Evolutionary conservation across 2,329 filamentous ascomycete genomes (phyloP), one percentile per base, ranked within the genome.

Genomic region (Fusarium staphyleae): DNA sequence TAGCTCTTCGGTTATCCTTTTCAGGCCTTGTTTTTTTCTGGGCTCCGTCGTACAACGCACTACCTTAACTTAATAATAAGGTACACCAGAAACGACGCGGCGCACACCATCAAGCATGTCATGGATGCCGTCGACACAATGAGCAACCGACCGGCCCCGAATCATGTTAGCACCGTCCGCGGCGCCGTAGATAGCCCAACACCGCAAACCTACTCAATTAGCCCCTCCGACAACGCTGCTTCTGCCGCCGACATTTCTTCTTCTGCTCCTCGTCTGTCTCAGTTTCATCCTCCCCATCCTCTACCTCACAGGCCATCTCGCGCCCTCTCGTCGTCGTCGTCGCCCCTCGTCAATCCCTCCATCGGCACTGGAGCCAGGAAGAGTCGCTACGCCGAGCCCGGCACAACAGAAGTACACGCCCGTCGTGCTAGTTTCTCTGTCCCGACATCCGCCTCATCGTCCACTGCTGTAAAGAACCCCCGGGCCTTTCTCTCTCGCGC

Each of bases 341-440:
- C 69, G 52, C 65, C 63, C 24, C 78, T 75, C 58, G 75, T 68
- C 55, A 62, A 69, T 84, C 55, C 76, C 79, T 52, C 77, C 81
- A 57, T 76, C 79, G 46, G 74, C 29, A 52, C 72, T 48, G 62
- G 70, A 55, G 72, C 72, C 62, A 81, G 81, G 55, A 88, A 88
- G 71, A 78, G 80, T 60, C 78, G 80, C 48, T 79, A 83, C 69
- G 81, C 80, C 50, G 85, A 88, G 66, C 78, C 86, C 28, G 82
- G 83, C 59, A 82, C 81, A 24, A 82, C 81, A 55, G 79, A 81
- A 49, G 77, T 78, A 57, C 79, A 83, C 70, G 79, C 82, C 57
- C 84, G 85, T 52, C 79, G 81, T 67, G 79, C 85, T 50, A 87
- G 79, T 70, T 87, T 83, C 60, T 87, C 89, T 81, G 54, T 63